Percentiles rank a stretch among this genome's conserved stretches.
These are phyloP conservation scores for Circinella umbellata DNA, from an alignment of 371 early-diverging fungal species.

Conservation along the genomic window DNA sequence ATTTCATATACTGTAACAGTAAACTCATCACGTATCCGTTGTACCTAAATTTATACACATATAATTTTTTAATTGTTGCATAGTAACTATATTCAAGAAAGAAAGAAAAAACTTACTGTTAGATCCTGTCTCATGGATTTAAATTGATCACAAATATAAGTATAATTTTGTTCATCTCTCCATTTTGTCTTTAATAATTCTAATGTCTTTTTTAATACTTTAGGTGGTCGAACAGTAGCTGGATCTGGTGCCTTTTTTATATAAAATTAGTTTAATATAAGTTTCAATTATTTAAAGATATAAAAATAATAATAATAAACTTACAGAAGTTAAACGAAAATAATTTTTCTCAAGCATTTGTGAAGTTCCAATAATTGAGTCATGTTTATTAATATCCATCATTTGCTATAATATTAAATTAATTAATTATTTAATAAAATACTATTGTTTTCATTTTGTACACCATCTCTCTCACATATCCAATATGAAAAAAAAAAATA, in stretches of 20 bases:
- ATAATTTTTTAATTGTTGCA: background rate
- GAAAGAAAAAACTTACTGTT: conserved; percentile 60
- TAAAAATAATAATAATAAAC: background rate
- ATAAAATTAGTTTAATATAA: background rate
- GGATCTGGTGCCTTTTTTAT: conserved; percentile 84
- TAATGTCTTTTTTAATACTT: conserved; percentile 74
- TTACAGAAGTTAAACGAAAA: conserved; percentile 86
- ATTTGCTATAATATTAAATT: conserved; percentile 6
- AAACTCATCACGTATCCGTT: conserved; percentile 90
- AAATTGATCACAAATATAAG: conserved; percentile 94
- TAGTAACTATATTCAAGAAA: background rate
- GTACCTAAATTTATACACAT: conserved; percentile 59
- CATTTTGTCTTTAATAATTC: conserved; percentile 79
- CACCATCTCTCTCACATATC: too few species aligned
- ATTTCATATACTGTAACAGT: conserved; percentile 93
- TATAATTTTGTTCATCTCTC: conserved; percentile 80
- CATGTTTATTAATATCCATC: conserved; percentile 70
- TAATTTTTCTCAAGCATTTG: conserved; percentile 86
- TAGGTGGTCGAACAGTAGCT: conserved; percentile 84
- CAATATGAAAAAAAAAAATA: background rate
- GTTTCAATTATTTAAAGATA: background rate
- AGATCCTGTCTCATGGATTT: conserved; percentile 96
- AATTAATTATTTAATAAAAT: too few species aligned
- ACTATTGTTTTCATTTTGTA: too few species aligned
- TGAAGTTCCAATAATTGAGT: conserved; percentile 90